Evolutionary conservation across 306 rosid genomes (phyloP), one percentile per base, ranked within the genome.

Genomic region (Cicer pinnatifidum): DNA sequence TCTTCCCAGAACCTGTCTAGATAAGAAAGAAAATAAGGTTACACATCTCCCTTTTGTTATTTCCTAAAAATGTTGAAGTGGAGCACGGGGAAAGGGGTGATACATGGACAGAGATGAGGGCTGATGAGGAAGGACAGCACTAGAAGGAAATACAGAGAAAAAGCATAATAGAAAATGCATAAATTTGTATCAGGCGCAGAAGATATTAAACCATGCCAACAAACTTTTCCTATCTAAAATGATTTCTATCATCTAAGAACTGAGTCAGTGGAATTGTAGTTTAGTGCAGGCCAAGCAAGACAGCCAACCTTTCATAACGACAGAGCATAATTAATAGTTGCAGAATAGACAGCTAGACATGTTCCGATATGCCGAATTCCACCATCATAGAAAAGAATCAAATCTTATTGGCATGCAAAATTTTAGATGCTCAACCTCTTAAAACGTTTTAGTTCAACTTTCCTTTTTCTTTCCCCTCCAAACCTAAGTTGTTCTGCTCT

Each of bases 1-100:
- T 94, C 90, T 94, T 94, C 81, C 97, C 96, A 68, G 96, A 91
- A 91, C 97, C 96, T 86, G 97, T 94, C 99, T 94, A 91, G 61
- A 87, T 75, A 63, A 75, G 79, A 78, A 80, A 79, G 52, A 48
- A 75, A 37, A 81, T 6, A 72, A 54, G 69, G 64, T 63, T 67
- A 76, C 60, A 60, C 39, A 71, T 59, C 20, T 57, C 35, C 48
- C 64, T 6, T 28, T 8, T 45, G 71, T 52, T 17, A 40, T 9
- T 70, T 69, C 54, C 19, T 9, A 43, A 41, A 72, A 72, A 11
- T 63, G 40, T 37, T 35, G 13, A 15, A 23, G 39, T 8, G 28
- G 41, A 50, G 9, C 40, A 37, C 38, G 5, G 35, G 35, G 35
- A 28, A 28, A 1, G 40, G 28, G 41, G 11, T 38, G 54, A 41